Evolutionary conservation across 2,329 filamentous ascomycete species (phyloP), one percentile per base, ranked within the genome.

Genomic region (Paraphoma chrysanthemicola): DNA sequence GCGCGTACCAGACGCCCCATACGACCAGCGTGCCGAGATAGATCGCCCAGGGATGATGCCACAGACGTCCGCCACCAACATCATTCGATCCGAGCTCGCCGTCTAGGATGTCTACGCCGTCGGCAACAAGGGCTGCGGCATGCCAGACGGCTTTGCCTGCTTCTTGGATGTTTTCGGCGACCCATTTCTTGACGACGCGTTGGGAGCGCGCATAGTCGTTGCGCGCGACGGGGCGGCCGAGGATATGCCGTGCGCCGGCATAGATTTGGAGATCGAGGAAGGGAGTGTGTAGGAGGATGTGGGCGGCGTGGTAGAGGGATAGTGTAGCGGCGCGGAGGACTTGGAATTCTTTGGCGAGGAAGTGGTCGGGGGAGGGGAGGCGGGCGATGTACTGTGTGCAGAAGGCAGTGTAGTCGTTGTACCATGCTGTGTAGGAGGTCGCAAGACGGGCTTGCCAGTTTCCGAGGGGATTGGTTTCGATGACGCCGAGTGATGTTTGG

Each of bases 181-280:
- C 80, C 85, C 84, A 87, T 6, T 74, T 78, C 69, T 80, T 83
- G n/a, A 86, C 80, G 2, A 79, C 77, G 31, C 74, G 77, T n/a
- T 78, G 82, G 2, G 79, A 86, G 46, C 80, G 79, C 4, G 79
- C 73, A 47, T 83, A 83, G 59, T 87, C 85, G 14, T 71, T 66
- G 4, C 77, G 77, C 7, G 80, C 79, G 1, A 87, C 84, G 0
- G 82, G 79, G 0, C 85, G 78, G 0, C 86, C 86, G 0, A 88
- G 78, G 28, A 89, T 88, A 45, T 88, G 82, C 1, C 80, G 73
- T 3, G 86, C 83, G 0, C 86, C 86, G 0, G 86, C 86, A 44
- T 84, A 86, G 42, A 88, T 87, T 61, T 89, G 86, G 0, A 88
- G 74, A 62, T 88, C 85, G 0, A 88, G 75, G 41, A 88, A 83